Conservation (phyloP, 805 yeast species). For the Wickerhamomyces chambardii region DNA sequence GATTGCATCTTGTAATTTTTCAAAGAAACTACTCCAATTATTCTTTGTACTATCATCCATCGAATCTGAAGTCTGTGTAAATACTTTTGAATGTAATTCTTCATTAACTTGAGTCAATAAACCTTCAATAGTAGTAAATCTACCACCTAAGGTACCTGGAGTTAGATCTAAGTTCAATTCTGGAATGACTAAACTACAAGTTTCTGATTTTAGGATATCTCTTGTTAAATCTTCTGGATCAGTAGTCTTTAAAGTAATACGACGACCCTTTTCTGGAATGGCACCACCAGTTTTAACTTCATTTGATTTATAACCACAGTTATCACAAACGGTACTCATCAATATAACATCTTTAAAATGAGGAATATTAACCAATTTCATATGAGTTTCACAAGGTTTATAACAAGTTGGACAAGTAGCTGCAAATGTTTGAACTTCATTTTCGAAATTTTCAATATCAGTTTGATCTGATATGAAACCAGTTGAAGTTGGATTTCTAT, state of each 20-base stretch:
- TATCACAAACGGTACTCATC: conserved; percentile 89
- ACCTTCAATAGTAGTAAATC: conserved; percentile 97
- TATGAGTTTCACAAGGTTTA: conserved; percentile 79
- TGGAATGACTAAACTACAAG: conserved; percentile 80
- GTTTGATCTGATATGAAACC: conserved; percentile 64
- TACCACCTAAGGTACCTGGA: conserved; percentile 96
- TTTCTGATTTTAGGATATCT: conserved; percentile 90
- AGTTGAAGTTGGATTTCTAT: conserved; percentile 29
- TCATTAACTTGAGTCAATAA: conserved; percentile 81
- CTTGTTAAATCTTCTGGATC: conserved; percentile 88
- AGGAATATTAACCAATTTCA: conserved; percentile 95
- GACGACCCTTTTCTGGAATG: conserved; percentile 78
- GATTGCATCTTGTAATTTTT: conserved; percentile 64
- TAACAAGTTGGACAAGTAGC: conserved; percentile 92
- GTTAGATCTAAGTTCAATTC: conserved; percentile 86
- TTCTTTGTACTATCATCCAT: conserved; percentile 71
- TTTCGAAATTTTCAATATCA: conserved; percentile 76
- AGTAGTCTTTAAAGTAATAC: conserved; percentile 61
- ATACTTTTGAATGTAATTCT: conserved; percentile 80
- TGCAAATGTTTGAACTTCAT: conserved; percentile 87
- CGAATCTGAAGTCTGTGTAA: conserved; percentile 80
- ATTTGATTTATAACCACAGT: conserved; percentile 92
- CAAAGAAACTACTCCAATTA: conserved; percentile 82
- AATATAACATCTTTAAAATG: conserved; percentile 96
- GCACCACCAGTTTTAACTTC: conserved; percentile 99